Evolutionary conservation across 371 early-diverging fungal genomes (phyloP), one percentile per base, ranked within the genome.

Genomic region (Mortierella sp.): DNA sequence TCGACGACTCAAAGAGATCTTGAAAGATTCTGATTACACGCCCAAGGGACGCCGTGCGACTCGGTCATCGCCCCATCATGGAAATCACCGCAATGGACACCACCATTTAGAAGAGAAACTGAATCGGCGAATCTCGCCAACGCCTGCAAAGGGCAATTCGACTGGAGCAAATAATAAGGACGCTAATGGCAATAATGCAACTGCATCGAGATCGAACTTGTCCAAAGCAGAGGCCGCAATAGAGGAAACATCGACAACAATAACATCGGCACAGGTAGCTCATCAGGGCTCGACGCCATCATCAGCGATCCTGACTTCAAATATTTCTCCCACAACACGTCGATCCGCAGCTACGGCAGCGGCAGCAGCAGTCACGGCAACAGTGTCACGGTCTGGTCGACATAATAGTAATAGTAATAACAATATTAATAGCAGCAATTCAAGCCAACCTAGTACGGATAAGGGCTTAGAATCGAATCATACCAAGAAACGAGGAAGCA

Each of bases 281-380:
- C 63, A 62, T 43, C 59, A 70, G 28, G 72, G 72, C n/a, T 72
- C 77, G 13, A 71, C 77, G 32, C 77, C 72, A 1, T 77, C 77
- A 36, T 77, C 77, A 21, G 77, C 67, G 1, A 77, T 77, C 33
- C 62, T 77, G 61, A 71, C 77, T 4, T 77, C 77, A 15, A 77
- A 77, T 48, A 77, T 77, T 21, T 63, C 79, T 13, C 58, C 79
- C 2, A 66, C 79, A 16, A 74, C 79, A 2, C 70, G 79, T 41
- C 79, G 79, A 61, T 78, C 79, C 5, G 79, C 79, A n/a, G 79
- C 79, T 15, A 69, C 79, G 19, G 76, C 76, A 1, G 76, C 76
- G 41, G 79, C 79, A 9, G 74, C 74, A 19, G 79, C 79, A 0
- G 74, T 77, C 21, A 68, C 77, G 0, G 77, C 77, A 41, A 58